Base-by-base conservation (phyloP, 31 red algal species). In the Porphyra umbilicalis region DNA sequence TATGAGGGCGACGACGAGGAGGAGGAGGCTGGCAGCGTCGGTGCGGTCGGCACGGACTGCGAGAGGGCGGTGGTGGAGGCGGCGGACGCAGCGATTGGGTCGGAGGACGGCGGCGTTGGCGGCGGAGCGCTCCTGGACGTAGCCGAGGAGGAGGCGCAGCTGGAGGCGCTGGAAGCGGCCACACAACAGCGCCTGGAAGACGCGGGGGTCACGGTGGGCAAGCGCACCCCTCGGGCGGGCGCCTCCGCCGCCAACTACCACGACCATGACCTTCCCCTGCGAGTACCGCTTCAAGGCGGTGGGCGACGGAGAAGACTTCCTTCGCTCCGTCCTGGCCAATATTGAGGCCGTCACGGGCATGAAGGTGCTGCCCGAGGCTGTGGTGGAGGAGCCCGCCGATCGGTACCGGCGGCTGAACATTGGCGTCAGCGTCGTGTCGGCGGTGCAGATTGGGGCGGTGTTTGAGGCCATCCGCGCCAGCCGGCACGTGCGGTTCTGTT, bases 261-360 rank as follows among this genome's bases (percentile, higher is more conserved):
- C 32, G 36, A 83, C 84, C 33, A 46, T 92, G 76, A 79, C 78
- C 15, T 92, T 92, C 67, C 90, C 90, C 25, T 79, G 81, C 42
- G 74, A 75, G 85, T 92, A 87, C 75, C 86, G 87, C 79, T 92
- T 92, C 57, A 92, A 92, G 84, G 81, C 87, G 10, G 90, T 84
- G 57, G 77, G 80, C 39, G 42, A 16, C 35, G 90, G 85, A 4
- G 85, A 87, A 76, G 38, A 81, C 25, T 81, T 92, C 33, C 34
- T 75, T 33, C 76, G 84, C 20, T 35, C 46, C 10, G 38, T 92
- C 32, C 34, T 76, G 32, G 37, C 35, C 25, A 81, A 82, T 39
- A 82, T 87, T n/a, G 81, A 92, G 36, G 33, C 75, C 32, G 75
- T 83, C 33, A 68, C 87, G 40, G 77, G 81, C 10, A 75, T 75